Evolutionary conservation across 257 asterid species (phyloP).

Genomic region (Ilex asprella): DNA sequence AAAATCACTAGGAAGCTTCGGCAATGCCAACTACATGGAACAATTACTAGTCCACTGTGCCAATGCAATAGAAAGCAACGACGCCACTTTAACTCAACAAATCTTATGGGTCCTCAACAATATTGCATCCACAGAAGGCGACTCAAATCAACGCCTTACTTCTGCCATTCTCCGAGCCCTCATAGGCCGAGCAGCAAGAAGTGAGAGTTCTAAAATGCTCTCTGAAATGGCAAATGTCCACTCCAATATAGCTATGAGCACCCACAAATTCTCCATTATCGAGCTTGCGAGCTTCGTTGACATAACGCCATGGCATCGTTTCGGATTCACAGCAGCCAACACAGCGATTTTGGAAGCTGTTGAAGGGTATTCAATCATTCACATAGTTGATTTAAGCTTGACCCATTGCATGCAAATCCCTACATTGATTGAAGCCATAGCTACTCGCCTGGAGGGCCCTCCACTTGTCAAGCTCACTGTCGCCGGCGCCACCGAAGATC

Average conservation of each 20-base stretch:
- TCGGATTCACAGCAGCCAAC: constrained; percentile 90
- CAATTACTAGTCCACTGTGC: constrained; percentile 83
- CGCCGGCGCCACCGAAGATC: constrained; percentile 53
- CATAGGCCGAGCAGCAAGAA: constrained; percentile 60
- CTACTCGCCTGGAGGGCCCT: constrained; percentile 48
- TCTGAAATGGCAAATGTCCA: constrained; percentile 30
- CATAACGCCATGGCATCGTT: constrained; percentile 94
- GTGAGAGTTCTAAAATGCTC: constrained; percentile 55
- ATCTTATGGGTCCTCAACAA: constrained; percentile 94
- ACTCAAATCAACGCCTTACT: constrained; percentile 83
- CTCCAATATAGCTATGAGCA: constrained; percentile 22
- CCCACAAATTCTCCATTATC: constrained; percentile 65
- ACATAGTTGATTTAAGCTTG: constrained; percentile 71
- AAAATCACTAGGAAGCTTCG: constrained; percentile 33
- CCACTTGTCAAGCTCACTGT: constrained; percentile 71
- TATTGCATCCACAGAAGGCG: constrained; percentile 93
- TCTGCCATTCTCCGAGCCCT: constrained; percentile 88
- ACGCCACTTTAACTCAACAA: constrained; percentile 85
- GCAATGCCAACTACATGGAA: constrained; percentile 91
- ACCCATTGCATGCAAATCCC: constrained; percentile 99
- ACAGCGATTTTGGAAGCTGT: constrained; percentile 72
- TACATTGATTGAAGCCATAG: constrained; percentile 66
- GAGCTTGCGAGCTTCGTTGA: constrained; percentile 86
- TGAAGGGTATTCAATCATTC: constrained; percentile 55
- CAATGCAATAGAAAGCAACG: constrained; percentile 75